A percentile compares a stretch with the other conserved stretches of the same genome.
Conservation (phyloP, 2,329 filamentous ascomycete species). For the Sphaerulina populicola region DNA sequence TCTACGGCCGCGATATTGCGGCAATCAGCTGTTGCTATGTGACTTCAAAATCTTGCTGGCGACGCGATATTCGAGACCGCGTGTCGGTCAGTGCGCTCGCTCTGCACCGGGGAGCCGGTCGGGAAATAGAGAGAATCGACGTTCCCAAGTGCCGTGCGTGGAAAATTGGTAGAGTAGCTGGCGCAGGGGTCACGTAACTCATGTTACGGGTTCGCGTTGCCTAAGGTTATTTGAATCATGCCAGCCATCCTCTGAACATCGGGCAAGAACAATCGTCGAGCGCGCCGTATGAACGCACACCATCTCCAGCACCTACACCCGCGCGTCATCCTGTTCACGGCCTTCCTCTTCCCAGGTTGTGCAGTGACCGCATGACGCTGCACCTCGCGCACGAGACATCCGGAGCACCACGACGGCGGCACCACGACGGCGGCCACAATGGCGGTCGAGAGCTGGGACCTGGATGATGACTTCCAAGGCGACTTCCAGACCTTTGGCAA, state of each 20-base stretch:
- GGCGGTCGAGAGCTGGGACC: slow-evolving; percentile 61
- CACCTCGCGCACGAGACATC: slow-evolving; percentile 6
- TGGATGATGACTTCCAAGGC: slow-evolving; percentile 48
- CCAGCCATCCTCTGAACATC: background rate
- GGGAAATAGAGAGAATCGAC: background rate
- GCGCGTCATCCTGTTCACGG: background rate
- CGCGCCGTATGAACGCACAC: slow-evolving; percentile 2
- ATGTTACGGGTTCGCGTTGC: background rate
- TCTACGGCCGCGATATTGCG: slow-evolving; percentile 1
- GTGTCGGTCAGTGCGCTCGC: slow-evolving; percentile 2
- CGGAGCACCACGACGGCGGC: slow-evolving; percentile 36
- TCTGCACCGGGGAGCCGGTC: background rate
- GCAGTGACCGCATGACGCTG: slow-evolving; percentile 2
- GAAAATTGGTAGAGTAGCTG: no score
- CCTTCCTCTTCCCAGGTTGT: background rate
- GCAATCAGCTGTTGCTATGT: slow-evolving; percentile 8
- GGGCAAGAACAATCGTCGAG: background rate
- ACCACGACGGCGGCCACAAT: slow-evolving; percentile 36
- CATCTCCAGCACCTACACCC: slow-evolving; percentile 1
- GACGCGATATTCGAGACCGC: slow-evolving; percentile 3
- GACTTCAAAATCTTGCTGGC: slow-evolving; percentile 3
- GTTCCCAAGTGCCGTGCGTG: no score
- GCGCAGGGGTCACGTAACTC: no score
- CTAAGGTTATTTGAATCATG: background rate
- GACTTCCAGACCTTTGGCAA: slow-evolving; percentile 47